Evolutionary conservation across 169 alveolate species (phyloP).

Genomic region (Eimeria falciformis): DNA sequence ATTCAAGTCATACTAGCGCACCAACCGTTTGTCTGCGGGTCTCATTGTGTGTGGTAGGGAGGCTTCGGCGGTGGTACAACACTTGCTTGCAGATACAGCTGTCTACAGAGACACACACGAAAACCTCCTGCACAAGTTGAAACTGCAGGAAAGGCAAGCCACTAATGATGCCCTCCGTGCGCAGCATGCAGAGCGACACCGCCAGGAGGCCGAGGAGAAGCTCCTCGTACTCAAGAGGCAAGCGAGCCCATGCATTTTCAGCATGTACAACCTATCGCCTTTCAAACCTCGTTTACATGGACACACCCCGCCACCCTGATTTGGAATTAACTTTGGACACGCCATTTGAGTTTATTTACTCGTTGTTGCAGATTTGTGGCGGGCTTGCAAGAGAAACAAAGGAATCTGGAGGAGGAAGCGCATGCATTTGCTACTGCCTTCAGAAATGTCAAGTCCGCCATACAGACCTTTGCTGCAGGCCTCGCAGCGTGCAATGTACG

Average conservation of each 20-base stretch:
- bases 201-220: constrained; percentile 46
- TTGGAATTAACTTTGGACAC: background rate
- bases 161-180: constrained; percentile 15
- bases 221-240: constrained; percentile 32
- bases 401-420: constrained; percentile 35
- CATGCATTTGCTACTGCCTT: constrained; percentile 29
- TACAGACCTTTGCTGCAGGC: constrained; percentile 18
- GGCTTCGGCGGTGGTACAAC: constrained; percentile 61
- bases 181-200: constrained; percentile 44
- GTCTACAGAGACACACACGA: constrained; percentile 50
- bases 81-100: constrained; percentile 59
- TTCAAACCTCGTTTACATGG: too few species aligned
- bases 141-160: constrained; percentile 19
- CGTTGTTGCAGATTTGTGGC: constrained; percentile 19
- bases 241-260: too few species aligned
- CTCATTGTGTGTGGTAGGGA: constrained; percentile 7
- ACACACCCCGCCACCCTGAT: too few species aligned
- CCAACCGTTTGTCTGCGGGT: background rate
- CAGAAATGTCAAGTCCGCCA: constrained; percentile 10
- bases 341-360: background rate
- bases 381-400: constrained; percentile 55
- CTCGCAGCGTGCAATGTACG: constrained; percentile 61
- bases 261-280: too few species aligned
- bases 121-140: constrained; percentile 24
- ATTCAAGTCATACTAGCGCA: too few species aligned